Percentiles rank a stretch among this genome's conserved stretches.
These are phyloP conservation scores for Saturnispora bothae DNA, from an alignment of 805 yeast species.

Conservation along the genomic window DNA sequence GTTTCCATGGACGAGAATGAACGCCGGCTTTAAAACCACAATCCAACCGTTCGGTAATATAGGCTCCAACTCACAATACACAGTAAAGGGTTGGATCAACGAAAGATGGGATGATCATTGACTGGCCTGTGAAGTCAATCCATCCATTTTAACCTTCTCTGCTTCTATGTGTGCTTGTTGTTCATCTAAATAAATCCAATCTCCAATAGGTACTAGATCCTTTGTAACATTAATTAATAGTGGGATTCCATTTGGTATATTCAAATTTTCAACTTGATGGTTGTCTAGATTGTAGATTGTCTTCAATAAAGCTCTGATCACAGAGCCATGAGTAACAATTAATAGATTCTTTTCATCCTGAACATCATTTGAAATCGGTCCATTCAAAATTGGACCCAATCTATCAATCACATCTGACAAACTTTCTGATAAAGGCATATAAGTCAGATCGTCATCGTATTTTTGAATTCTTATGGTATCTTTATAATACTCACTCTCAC, in stretches of 20 bases:
- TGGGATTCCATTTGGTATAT: conserved; percentile 81
- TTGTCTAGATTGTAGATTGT: conserved; percentile 55
- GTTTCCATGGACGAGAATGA: conserved; percentile 22
- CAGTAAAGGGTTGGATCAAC: conserved; percentile 42
- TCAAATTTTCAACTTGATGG: conserved; percentile 58
- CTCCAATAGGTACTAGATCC: conserved; percentile 23
- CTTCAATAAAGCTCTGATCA: conserved; percentile 67
- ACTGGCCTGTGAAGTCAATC: conserved; percentile 20
- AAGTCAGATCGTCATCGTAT: conserved; percentile 25
- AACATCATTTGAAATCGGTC: conserved; percentile 40
- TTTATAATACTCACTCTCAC: conserved; percentile 31
- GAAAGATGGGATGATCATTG: conserved; percentile 29
- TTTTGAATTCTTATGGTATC: conserved; percentile 11
- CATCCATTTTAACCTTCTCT: conserved; percentile 71
- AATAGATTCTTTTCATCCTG: conserved; percentile 45
- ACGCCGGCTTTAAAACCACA: conserved; percentile 8
- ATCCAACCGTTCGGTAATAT: conserved; percentile 15
- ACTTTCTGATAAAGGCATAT: conserved; percentile 60
- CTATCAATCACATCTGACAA: conserved; percentile 61
- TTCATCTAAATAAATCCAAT: conserved; percentile 65
- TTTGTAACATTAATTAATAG: conserved; percentile 45
- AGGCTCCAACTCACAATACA: conserved; percentile 29
- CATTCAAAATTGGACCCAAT: conserved; percentile 49
- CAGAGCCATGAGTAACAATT: conserved; percentile 73
- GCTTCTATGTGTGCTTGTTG: conserved; percentile 72